Conservation (phyloP, 495 filamentous ascomycete species). For the Penicillium soppii region DNA sequence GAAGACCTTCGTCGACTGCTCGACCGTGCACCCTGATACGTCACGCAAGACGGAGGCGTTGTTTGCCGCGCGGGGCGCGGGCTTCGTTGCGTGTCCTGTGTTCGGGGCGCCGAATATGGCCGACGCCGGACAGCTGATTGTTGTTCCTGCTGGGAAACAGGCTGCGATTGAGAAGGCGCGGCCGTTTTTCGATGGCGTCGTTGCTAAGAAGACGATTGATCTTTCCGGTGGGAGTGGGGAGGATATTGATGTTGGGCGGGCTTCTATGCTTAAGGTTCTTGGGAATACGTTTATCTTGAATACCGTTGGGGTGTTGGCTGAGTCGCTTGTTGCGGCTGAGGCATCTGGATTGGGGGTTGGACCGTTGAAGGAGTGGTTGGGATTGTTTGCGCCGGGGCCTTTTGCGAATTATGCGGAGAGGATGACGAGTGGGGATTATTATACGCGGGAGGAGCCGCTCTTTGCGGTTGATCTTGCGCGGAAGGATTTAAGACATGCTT, state of each 20-base stretch:
- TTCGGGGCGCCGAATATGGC: slow-evolving; percentile 83
- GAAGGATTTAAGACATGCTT: slow-evolving; percentile 82
- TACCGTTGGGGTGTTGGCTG: slow-evolving; percentile 76
- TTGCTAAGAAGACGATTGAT: slow-evolving; percentile 67
- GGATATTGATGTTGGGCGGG: slow-evolving; percentile 35
- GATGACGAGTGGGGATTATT: slow-evolving; percentile 75
- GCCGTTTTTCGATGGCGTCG: slow-evolving; percentile 79
- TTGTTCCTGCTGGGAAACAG: slow-evolving; percentile 70
- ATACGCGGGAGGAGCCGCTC: slow-evolving; percentile 67
- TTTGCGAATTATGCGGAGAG: slow-evolving; percentile 68
- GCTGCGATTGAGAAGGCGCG: slow-evolving; percentile 59
- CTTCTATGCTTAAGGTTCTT: slow-evolving; percentile 65
- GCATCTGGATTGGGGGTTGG: slow-evolving; percentile 73
- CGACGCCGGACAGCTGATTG: slow-evolving; percentile 70
- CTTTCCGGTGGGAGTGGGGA: slow-evolving; percentile 18
- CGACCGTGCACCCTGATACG: slow-evolving; percentile 84
- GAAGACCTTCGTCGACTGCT: slow-evolving; percentile 71
- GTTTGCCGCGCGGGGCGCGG: slow-evolving; percentile 56
- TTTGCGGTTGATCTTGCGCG: slow-evolving; percentile 84
- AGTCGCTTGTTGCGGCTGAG: slow-evolving; percentile 76
- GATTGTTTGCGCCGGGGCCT: slow-evolving; percentile 56
- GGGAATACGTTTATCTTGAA: slow-evolving; percentile 87
- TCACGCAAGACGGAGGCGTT: slow-evolving; percentile 60
- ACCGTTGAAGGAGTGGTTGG: slow-evolving; percentile 65
- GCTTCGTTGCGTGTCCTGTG: slow-evolving; percentile 78